Conservation (phyloP, 73 alveolate species). For the Stentor roeselii region DNA sequence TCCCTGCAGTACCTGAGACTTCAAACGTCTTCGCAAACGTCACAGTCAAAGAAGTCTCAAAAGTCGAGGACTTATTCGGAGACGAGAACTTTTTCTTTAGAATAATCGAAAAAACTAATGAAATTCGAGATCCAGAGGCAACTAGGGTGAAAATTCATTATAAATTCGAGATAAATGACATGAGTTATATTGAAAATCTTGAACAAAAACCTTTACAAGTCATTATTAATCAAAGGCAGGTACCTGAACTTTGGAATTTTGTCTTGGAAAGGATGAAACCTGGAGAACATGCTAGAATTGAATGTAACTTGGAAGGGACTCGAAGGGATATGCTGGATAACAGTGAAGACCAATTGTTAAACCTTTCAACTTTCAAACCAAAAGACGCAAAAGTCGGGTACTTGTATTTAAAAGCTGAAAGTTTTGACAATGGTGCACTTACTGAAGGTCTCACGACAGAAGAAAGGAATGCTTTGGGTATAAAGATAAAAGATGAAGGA, state of each 20-base stretch:
- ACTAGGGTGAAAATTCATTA: not conserved
- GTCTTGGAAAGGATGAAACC: not conserved
- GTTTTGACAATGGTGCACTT: not conserved
- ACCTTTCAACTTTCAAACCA: not conserved
- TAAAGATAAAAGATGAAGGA: not conserved
- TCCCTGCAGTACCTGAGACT: not conserved
- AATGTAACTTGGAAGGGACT: not conserved
- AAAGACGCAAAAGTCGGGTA: not conserved
- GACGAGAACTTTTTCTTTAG: not conserved
- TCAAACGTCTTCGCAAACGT: not conserved
- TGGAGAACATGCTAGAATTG: not conserved
- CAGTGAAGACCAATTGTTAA: not conserved
- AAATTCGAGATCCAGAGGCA: not conserved
- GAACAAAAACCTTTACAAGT: not conserved
- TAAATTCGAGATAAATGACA: not conserved
- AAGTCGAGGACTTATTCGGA: not conserved
- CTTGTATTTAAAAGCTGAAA: not conserved
- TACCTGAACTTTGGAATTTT: not conserved
- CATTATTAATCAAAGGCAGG: not conserved
- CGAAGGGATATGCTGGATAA: not conserved
- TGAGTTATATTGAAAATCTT: not conserved
- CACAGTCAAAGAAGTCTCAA: not conserved
- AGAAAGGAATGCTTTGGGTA: not conserved
- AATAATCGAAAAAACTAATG: not conserved
- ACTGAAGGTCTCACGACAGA: not conserved